These are phyloP conservation scores for Crithidia acanthocephali DNA, from an alignment of 208 protist species.

Conservation along the genomic window DNA sequence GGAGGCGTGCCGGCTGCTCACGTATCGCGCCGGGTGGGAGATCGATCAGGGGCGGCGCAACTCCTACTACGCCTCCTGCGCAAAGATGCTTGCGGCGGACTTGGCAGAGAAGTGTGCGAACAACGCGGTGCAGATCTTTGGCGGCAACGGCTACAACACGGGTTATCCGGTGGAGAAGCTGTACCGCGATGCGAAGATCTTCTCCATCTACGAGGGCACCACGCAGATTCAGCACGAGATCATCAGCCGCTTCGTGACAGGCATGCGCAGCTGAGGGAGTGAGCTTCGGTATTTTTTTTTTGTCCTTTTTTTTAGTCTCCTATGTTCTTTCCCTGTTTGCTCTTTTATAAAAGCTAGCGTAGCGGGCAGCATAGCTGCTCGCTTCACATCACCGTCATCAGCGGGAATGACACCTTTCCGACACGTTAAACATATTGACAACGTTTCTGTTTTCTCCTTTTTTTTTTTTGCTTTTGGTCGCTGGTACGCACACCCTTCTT, in stretches of 20 bases:
- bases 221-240: slow-evolving; percentile 91
- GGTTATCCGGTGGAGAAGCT: slow-evolving; percentile 96
- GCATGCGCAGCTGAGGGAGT: slow-evolving; percentile 39
- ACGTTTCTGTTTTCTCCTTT: too few species aligned
- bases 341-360: too few species aligned
- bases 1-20: slow-evolving; percentile 80
- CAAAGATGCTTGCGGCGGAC: slow-evolving; percentile 83
- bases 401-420: not conserved
- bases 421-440: too few species aligned
- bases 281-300: too few species aligned
- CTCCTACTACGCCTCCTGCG: slow-evolving; percentile 89
- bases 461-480: not conserved
- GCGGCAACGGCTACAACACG: slow-evolving; percentile 93
- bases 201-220: slow-evolving; percentile 95
- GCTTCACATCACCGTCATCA: too few species aligned
- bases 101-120: slow-evolving; percentile 75
- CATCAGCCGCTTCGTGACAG: slow-evolving; percentile 71
- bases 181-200: slow-evolving; percentile 93
- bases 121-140: slow-evolving; percentile 91
- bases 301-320: too few species aligned
- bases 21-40: slow-evolving; percentile 77
- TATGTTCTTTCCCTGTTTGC: too few species aligned
- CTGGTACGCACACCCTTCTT: not conserved
- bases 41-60: slow-evolving; percentile 83
- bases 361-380: too few species aligned